Evolutionary conservation across 2,329 filamentous ascomycete species (phyloP), one percentile per base, ranked within the genome.

Genomic region (Fusarium algeriense): DNA sequence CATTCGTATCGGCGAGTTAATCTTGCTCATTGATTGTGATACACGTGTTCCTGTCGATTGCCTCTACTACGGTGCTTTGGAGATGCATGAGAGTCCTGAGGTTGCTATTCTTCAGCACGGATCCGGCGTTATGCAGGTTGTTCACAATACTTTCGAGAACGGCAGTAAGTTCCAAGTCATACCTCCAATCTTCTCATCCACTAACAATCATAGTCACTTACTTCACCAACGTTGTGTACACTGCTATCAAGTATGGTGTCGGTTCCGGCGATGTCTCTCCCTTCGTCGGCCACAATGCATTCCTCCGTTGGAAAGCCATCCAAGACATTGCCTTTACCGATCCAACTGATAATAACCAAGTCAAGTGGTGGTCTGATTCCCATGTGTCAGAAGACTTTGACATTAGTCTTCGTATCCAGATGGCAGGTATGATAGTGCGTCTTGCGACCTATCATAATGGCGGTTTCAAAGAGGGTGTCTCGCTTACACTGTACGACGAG

Each of bases 381-480:
- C 91, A 92, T 73, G 92, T 94, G 1, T 93, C 91, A 1, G 92
- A 94, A 69, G 92, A 94, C 76, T 94, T 94, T 59, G 92, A 94
- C 67, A 92, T 93, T 81, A 87, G 90, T 13, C 85, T 94, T 1
- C 90, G 92, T 34, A 85, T 94, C 13, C 92, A 94, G 79, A 89
- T 88, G 69, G 83, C 83, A 26, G 91, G 91, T 26, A 92, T 91
- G 78, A 85, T 89, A 46, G 87, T 93, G 46, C 90, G 92, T n/a
- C 84, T 93, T 1, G 91, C 88, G 12, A 87, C 90, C 1, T 94
- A 92, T 81, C 88, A 90, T 56, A 87, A 88, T 38, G 87, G 89
- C 8, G 91, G 89, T 10, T 94, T 93, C 82, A 89, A 93, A 75
- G 91, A 93, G 75, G 91, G 91, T 67, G 91, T 93, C 0, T 92